Conservation (phyloP, 1,139 yeast species). For the Lizanozyma gosingica region DNA sequence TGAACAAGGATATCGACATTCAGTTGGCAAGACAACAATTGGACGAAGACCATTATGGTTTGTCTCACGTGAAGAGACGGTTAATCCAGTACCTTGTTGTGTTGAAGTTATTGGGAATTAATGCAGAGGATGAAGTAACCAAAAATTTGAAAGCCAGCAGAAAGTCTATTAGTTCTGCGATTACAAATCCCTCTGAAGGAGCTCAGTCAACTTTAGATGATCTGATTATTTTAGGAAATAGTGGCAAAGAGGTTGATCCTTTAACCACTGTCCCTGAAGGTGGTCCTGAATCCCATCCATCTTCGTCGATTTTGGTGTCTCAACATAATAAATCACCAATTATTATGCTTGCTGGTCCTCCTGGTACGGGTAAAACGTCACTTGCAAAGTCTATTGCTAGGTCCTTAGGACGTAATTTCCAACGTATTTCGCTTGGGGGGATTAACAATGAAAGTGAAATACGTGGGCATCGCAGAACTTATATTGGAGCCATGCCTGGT, state of each 20-base stretch:
- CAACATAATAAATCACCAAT: constrained; percentile 56
- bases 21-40: constrained; percentile 48
- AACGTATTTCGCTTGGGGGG: constrained; percentile 83
- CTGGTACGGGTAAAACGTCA: constrained; percentile 93
- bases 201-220: neutral
- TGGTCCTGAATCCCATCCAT: neutral
- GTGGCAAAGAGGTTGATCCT: neutral
- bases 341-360: constrained; percentile 82
- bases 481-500: constrained; percentile 94
- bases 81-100: constrained; percentile 78
- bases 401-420: constrained; percentile 73
- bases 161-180: constrained; percentile 5
- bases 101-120: constrained; percentile 48
- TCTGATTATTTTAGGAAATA: neutral
- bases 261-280: neutral
- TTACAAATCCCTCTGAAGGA: neutral
- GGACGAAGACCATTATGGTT: constrained; percentile 78
- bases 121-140: constrained; percentile 21
- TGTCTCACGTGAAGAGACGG: constrained; percentile 72
- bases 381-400: constrained; percentile 79
- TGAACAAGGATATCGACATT: constrained; percentile 44
- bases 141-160: constrained; percentile 3
- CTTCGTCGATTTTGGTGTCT: constrained; percentile 19
- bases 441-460: constrained; percentile 85
- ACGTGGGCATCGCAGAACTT: constrained; percentile 87